A percentile compares a stretch with the other conserved stretches of the same genome.
These are phyloP conservation scores for Globisporangium cylindrosporum DNA, from an alignment of 352 stramenopile genomes.

Conservation along the genomic window DNA sequence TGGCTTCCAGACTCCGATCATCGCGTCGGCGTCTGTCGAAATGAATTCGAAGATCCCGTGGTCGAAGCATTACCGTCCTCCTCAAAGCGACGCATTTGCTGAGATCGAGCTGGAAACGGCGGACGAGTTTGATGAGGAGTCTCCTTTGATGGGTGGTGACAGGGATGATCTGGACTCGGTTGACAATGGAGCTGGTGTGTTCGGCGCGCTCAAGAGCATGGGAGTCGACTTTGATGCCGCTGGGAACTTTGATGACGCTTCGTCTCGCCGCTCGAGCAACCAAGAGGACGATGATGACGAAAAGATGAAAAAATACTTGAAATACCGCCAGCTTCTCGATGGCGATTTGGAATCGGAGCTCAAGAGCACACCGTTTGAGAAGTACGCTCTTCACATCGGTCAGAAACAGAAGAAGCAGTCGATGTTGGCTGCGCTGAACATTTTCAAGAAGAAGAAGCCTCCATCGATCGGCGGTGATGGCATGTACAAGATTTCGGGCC, in stretches of 20 bases:
- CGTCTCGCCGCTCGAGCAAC: slow-evolving; percentile 51
- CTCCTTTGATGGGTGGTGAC: slow-evolving; percentile 40
- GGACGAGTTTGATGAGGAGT: slow-evolving; percentile 54
- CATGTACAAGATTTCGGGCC: slow-evolving; percentile 78
- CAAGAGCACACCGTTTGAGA: slow-evolving; percentile 87
- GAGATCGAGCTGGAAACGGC: slow-evolving; percentile 67
- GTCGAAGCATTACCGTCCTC: slow-evolving; percentile 70
- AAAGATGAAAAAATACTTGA: slow-evolving; percentile 73
- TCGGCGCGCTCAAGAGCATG: slow-evolving; percentile 84
- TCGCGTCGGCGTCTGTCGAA: slow-evolving; percentile 83
- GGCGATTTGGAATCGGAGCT: slow-evolving; percentile 67
- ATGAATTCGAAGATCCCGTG: slow-evolving; percentile 84
- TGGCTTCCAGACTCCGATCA: slow-evolving; percentile 80
- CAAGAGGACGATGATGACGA: slow-evolving; percentile 59
- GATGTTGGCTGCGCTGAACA: slow-evolving; percentile 59
- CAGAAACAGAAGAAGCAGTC: slow-evolving; percentile 75
- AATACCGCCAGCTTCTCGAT: slow-evolving; percentile 70
- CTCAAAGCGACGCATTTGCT: slow-evolving; percentile 61
- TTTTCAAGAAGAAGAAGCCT: slow-evolving; percentile 64
- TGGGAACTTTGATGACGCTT: slow-evolving; percentile 49
- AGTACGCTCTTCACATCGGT: slow-evolving; percentile 81
- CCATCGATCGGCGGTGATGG: slow-evolving; percentile 36
- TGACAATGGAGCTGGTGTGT: slow-evolving; percentile 82
- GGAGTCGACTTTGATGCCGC: slow-evolving; percentile 74
- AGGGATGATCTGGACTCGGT: slow-evolving; percentile 33